Percentiles rank a stretch among this genome's conserved stretches.
Evolutionary conservation across 441 rosid genomes (phyloP).

Genomic region (Metrosideros polymorpha): DNA sequence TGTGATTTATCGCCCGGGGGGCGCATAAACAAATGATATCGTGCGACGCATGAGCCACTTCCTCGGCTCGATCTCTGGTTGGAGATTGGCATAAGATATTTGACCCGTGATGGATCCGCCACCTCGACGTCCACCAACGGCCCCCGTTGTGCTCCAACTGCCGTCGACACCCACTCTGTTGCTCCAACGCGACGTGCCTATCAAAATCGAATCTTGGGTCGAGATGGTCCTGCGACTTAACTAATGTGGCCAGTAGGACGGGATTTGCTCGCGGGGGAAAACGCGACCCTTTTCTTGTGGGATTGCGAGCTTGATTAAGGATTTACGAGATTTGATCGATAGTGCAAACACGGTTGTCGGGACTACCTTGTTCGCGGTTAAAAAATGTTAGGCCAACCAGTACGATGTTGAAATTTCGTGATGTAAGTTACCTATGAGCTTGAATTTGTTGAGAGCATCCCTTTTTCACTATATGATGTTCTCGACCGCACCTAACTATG

Average conservation of each 20-base stretch:
- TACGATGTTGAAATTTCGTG: not conserved
- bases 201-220: not conserved
- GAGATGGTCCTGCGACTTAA: not conserved
- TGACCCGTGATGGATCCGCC: not conserved
- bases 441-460: fast-evolving
- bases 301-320: not conserved
- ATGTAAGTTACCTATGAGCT: fast-evolving
- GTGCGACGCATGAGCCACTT: not conserved
- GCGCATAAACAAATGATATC: not conserved
- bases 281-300: no score
- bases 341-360: fast-evolving
- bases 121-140: not conserved
- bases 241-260: not conserved
- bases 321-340: not conserved
- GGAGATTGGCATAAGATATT: not conserved
- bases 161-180: not conserved
- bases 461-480: not conserved
- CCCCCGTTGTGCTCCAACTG: not conserved
- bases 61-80: not conserved
- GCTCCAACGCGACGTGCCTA: not conserved
- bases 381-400: fast-evolving
- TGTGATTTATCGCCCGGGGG: not conserved
- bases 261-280: not conserved
- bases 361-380: fast-evolving
- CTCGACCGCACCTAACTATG: not conserved